Percentiles rank a stretch among this genome's conserved stretches.
Conservation (phyloP, 306 rosid genomes). For the Mucuna pruriens region DNA sequence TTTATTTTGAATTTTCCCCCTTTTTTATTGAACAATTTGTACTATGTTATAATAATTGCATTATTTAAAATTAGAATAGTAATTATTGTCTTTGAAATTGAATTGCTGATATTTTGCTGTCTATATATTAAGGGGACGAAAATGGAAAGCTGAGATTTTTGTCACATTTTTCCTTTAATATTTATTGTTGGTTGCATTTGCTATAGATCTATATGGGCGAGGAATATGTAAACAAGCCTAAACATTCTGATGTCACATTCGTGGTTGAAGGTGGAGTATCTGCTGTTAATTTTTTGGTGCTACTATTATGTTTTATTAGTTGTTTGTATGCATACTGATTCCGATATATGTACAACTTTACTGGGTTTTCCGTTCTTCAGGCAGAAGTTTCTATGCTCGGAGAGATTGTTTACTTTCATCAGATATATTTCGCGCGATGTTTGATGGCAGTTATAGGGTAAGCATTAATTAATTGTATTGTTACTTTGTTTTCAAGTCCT, state of each 20-base stretch:
- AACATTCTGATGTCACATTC: slow-evolving; percentile 83
- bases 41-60: not conserved
- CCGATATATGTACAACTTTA: slow-evolving; percentile 17
- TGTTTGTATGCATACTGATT: not conserved
- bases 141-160: not conserved
- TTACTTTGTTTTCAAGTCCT: slow-evolving; percentile 6
- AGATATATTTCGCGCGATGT: slow-evolving; percentile 89
- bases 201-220: slow-evolving; percentile 80
- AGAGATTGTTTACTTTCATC: slow-evolving; percentile 80
- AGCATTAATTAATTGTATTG: slow-evolving; percentile 31
- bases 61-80: not conserved
- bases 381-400: slow-evolving; percentile 81
- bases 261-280: slow-evolving; percentile 77
- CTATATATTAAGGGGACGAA: not conserved
- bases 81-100: not conserved
- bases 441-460: slow-evolving; percentile 95
- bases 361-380: slow-evolving; percentile 48
- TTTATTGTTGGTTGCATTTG: slow-evolving; percentile 20
- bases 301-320: not conserved
- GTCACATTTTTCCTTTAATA: not conserved
- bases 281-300: not conserved
- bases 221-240: slow-evolving; percentile 76
- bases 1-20: not conserved
- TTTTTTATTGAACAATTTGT: not conserved
- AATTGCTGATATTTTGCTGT: not conserved